Evolutionary conservation across 2,329 filamentous ascomycete species (phyloP), one percentile per base, ranked within the genome.

Genomic region (Chaetomium sp.): DNA sequence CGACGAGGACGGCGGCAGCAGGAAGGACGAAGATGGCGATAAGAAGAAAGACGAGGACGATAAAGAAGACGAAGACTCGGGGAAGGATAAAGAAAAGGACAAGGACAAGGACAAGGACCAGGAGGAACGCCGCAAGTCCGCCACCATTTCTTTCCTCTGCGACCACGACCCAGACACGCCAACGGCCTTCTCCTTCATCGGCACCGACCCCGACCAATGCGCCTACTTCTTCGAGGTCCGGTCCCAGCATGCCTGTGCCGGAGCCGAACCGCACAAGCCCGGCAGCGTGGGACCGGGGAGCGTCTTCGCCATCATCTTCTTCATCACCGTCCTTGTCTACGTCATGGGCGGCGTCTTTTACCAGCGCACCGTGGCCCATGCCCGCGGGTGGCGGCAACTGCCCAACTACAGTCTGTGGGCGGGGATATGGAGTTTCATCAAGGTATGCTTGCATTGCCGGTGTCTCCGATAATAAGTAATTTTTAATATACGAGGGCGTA

Each of bases 401-500:
- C 94, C 94, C 52, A 97, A 99, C 74, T 96, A 94, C 74, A 85
- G 82, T 64, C 81, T 96, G 64, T 99, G 94, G 94, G 85, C 89
- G 35, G 87, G 90, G 53, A 88, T 96, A 59, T 85, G 88, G 73
- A 84, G 80, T 64, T 95, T 96, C 69, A 74, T 96, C 66, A 87
- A 81, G 78, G 92, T 53, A 27, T 8, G 36, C 32, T 32, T 10
- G 5, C 33, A 42, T 9, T 32, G 11, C 19, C 43, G 40, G 40
- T 8, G 19, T 27, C 19, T 27, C 19, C 19, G 19, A 27, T 27
- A 27, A 27, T 27, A 27, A 27, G 19, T 27, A 27, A 27, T 27
- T 27, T 27, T 27, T 27, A 27, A 27, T 27, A 27, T 27, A 27
- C 19, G 19, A 27, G 40, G 40, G 14, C 14, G 40, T 42, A 42